Base-by-base conservation (phyloP, 1,284 basidiomycete genomes). In the Moesziomyces sp. region DNA sequence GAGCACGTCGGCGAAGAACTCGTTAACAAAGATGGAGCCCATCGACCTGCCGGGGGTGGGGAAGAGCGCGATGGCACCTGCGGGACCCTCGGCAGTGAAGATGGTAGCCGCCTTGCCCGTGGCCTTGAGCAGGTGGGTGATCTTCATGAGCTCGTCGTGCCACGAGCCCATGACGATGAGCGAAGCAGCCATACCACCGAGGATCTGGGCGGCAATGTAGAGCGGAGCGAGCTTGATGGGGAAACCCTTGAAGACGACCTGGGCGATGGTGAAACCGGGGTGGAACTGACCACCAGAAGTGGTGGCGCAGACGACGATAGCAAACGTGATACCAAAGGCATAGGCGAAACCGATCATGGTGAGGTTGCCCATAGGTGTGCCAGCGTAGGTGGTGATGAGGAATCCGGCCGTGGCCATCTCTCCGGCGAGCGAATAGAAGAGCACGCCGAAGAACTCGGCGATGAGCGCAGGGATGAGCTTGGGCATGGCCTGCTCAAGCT, bases 191-290 rank as follows among this genome's bases (percentile, higher is more conserved):
- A 73, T 76, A 14, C 59, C 76, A 42, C 77, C 77, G 35, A 77
- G 47, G 46, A 79, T 23, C 56, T 79, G 77, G 13, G 71, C 72
- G 9, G 28, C 5, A 38, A 79, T 79, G 71, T 79, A 79, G 5
- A 73, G 35, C 5, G 77, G 77, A 24, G 74, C 76, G 16, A 74
- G 63, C 46, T 69, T 56, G 59, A 73, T 52, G 6, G 77, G 77
- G 68, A 79, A 79, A 47, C 77, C 77, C 47, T 79, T 79, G 74
- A 65, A 79, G 16, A 78, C 52, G 43, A 73, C 67, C 59, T 78
- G 77, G 14, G 77, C 69, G 26, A 79, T 55, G 23, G 77, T 78
- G 58, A 79, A 58, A 23, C 26, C 64, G 5, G 77, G 76, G 56
- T 79, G 68, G 61, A 79, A 76, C 53, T 78, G 76, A 28, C 73